These are phyloP conservation scores for Hanseniaspora thailandica DNA, from an alignment of 805 yeast species.

Conservation along the genomic window DNA sequence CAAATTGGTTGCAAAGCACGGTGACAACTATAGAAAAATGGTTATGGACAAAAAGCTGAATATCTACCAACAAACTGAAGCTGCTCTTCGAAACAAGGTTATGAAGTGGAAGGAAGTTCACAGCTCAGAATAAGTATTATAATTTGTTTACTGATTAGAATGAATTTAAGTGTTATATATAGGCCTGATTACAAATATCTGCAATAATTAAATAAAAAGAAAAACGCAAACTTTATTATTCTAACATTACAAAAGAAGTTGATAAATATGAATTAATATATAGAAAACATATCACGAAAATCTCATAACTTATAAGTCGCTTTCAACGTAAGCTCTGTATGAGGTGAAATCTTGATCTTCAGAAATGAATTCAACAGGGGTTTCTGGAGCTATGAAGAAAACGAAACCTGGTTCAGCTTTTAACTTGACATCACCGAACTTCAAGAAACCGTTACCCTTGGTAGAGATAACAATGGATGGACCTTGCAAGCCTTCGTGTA, in stretches of 20 bases:
- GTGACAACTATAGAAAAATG: conserved; percentile 83
- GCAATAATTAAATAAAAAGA: no score
- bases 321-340: conserved; percentile 85
- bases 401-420: conserved; percentile 61
- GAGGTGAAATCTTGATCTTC: conserved; percentile 50
- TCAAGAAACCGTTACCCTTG: conserved; percentile 60
- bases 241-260: neutral
- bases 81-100: conserved; percentile 66
- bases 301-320: conserved; percentile 23
- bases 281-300: neutral
- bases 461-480: conserved; percentile 82
- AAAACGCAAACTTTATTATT: no score
- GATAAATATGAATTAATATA: neutral
- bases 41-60: conserved; percentile 82
- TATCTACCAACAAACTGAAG: conserved; percentile 70
- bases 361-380: conserved; percentile 49
- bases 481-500: conserved; percentile 56
- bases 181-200: no score
- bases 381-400: conserved; percentile 72
- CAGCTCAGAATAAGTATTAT: neutral
- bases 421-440: conserved; percentile 33
- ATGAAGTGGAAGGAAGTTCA: conserved; percentile 50
- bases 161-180: no score
- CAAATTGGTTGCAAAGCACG: conserved; percentile 58
- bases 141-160: neutral